Evolutionary conservation across 192 early-diverging fungal genomes (phyloP).

Genomic region (Coemansia biformis): DNA sequence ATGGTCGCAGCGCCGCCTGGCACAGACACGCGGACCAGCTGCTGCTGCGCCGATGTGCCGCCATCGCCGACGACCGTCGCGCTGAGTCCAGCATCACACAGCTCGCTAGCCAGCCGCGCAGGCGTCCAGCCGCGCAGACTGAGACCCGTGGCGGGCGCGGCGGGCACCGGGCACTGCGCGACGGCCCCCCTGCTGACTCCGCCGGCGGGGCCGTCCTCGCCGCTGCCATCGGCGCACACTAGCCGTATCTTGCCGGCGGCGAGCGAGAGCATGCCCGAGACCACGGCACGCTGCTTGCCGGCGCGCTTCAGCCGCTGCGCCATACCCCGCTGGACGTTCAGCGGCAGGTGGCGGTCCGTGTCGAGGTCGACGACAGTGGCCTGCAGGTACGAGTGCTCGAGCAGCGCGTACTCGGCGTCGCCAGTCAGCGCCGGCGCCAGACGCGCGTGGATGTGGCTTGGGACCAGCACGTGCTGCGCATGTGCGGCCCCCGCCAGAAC

Average conservation of each 20-base stretch:
- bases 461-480: slow-evolving; percentile 44
- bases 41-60: background rate
- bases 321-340: slow-evolving; percentile 42
- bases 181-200: no score
- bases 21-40: slow-evolving; percentile 17
- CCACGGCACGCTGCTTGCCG: slow-evolving; percentile 40
- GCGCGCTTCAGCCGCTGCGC: slow-evolving; percentile 19
- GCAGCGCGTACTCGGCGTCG: slow-evolving; percentile 24
- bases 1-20: slow-evolving; percentile 43
- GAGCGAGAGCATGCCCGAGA: slow-evolving; percentile 26
- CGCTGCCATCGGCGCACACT: slow-evolving; percentile 5
- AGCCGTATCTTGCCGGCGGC: slow-evolving; percentile 41
- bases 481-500: slow-evolving; percentile 19
- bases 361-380: slow-evolving; percentile 8
- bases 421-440: slow-evolving; percentile 11
- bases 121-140: slow-evolving; percentile 31
- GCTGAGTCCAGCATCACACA: slow-evolving; percentile 31
- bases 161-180: no score
- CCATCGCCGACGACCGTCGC: slow-evolving; percentile 11
- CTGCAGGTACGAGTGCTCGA: slow-evolving; percentile 33
- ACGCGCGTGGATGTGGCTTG: slow-evolving; percentile 32
- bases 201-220: no score
- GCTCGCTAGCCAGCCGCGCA: slow-evolving; percentile 34
- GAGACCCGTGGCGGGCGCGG: background rate
- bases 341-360: slow-evolving; percentile 42